Conservation (phyloP, 176 grass and related monocot genomes). For the Oryza officinalis region DNA sequence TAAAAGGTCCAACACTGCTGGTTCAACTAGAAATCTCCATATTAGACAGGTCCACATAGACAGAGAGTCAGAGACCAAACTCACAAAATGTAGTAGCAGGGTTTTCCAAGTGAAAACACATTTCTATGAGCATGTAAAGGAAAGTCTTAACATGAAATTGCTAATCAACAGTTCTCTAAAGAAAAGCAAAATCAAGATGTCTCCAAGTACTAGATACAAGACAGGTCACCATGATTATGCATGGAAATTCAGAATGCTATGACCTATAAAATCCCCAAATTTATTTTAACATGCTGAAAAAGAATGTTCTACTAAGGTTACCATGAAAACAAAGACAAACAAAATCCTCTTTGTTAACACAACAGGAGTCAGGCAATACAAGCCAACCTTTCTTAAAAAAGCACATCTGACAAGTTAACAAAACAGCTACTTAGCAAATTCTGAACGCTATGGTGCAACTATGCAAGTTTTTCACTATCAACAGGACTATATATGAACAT, state of each 20-base stretch:
- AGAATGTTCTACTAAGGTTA: neutral
- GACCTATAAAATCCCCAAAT: neutral
- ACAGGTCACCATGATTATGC: neutral
- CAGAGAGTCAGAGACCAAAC: neutral
- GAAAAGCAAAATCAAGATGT: conserved; percentile 1
- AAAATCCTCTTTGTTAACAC: neutral
- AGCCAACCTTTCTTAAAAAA: neutral
- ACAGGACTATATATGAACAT: neutral
- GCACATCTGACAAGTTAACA: neutral
- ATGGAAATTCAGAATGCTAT: neutral
- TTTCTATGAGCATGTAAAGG: neutral
- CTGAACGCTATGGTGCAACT: neutral
- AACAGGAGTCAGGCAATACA: neutral
- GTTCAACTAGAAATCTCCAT: conserved; percentile 1
- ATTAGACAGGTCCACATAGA: neutral
- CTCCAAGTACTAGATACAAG: neutral
- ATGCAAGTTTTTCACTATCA: neutral
- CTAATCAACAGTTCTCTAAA: neutral
- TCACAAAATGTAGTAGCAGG: neutral
- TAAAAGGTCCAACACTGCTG: neutral
- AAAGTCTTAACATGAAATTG: neutral
- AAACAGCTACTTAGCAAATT: conserved; percentile 3
- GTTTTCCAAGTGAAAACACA: neutral
- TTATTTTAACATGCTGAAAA: neutral
- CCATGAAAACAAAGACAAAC: neutral